These are phyloP conservation scores for Ailanthus altissimus DNA, from an alignment of 345 rosid genomes.

Conservation along the genomic window DNA sequence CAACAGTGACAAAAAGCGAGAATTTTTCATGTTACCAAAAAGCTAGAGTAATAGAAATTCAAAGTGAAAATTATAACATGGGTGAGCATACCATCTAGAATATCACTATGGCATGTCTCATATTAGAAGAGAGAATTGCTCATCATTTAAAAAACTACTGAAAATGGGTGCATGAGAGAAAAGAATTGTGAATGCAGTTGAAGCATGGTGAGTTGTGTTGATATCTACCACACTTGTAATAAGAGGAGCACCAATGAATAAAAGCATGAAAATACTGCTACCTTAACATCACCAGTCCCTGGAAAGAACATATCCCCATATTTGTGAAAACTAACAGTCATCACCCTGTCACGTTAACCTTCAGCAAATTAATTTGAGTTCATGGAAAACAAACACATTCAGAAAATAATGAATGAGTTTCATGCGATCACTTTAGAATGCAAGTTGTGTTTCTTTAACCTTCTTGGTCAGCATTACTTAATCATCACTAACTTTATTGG, in stretches of 20 bases:
- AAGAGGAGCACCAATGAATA: neutral
- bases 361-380: constrained; percentile 16
- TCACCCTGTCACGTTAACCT: constrained; percentile 66
- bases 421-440: neutral
- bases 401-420: neutral
- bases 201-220: neutral
- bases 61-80: neutral
- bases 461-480: neutral
- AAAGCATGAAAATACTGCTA: constrained; percentile 20
- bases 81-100: neutral
- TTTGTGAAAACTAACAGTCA: constrained; percentile 99
- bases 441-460: neutral
- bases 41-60: neutral
- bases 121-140: neutral
- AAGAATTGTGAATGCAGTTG: neutral
- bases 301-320: constrained; percentile 95
- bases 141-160: neutral
- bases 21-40: neutral
- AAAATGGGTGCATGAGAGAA: neutral
- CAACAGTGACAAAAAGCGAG: neutral
- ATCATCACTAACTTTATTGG: neutral
- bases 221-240: neutral
- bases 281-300: constrained; percentile 99
- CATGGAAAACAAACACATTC: neutral
- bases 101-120: neutral